These are phyloP conservation scores for Mycena latifolia DNA, from an alignment of 768 basidiomycete species.

Conservation along the genomic window DNA sequence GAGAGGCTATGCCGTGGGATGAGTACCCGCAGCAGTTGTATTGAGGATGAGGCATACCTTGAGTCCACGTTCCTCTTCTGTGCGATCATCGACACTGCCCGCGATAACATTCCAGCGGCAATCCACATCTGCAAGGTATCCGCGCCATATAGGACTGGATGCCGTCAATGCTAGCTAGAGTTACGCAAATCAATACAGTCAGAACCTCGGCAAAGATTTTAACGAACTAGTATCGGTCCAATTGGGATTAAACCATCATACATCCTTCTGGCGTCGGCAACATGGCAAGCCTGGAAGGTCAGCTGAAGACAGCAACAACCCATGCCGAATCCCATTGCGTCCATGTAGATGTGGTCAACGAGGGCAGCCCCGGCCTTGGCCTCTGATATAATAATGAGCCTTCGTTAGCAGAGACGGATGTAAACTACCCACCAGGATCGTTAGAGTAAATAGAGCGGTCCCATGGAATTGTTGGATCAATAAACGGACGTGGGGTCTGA, in stretches of 20 bases:
- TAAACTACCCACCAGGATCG: constrained; percentile 73
- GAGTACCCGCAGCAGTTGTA: constrained; percentile 11
- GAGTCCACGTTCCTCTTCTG: constrained; percentile 92
- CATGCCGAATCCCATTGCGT: constrained; percentile 99
- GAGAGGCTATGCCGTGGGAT: constrained; percentile 69
- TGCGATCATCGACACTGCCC: constrained; percentile 98
- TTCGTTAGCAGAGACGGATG: not conserved
- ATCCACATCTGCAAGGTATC: constrained; percentile 96
- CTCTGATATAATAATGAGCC: constrained; percentile 59
- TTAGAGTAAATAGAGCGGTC: constrained; percentile 86
- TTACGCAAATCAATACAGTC: constrained; percentile 1
- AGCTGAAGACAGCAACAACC: constrained; percentile 98
- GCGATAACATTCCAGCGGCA: constrained; percentile 99
- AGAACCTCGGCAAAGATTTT: constrained; percentile 5
- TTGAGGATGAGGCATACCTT: constrained; percentile 63
- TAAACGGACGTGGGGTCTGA: constrained; percentile 88
- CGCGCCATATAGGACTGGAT: constrained; percentile 95
- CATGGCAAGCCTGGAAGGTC: constrained; percentile 97
- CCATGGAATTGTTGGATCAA: constrained; percentile 94
- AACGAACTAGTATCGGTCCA: constrained; percentile 91
- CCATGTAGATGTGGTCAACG: constrained; percentile 94
- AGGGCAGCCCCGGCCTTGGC: constrained; percentile 92
- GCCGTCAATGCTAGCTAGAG: constrained; percentile 91
- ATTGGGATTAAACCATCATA: constrained; percentile 98
- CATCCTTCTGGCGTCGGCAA: constrained; percentile 90